Percentiles rank a stretch among this genome's conserved stretches.
phyloP scores from a whole-genome alignment of 192 early-diverging fungal genomes.

The Backusella psychrophila region DNA sequence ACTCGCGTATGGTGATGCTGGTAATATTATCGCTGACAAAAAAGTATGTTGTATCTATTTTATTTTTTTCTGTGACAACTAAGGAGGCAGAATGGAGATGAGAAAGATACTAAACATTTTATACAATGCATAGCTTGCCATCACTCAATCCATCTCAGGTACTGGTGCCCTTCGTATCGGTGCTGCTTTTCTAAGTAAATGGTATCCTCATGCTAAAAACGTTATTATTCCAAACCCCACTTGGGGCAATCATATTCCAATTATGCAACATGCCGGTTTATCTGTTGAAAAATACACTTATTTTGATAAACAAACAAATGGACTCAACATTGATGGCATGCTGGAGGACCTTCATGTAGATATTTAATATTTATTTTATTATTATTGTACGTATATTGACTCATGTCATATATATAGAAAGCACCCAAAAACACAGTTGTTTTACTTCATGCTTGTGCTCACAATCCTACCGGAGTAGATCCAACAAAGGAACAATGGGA shows the following conservation, averaged over 20 bases:
- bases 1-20: constrained; percentile 82
- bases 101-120: neutral
- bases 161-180: constrained; percentile 95
- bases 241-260: constrained; percentile 96
- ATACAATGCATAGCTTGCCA: constrained; percentile 52
- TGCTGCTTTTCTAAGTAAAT: constrained; percentile 81
- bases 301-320: constrained; percentile 90
- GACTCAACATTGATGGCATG: constrained; percentile 90
- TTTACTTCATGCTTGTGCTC: constrained; percentile 96
- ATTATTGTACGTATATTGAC: neutral
- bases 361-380: neutral
- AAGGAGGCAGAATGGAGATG: neutral
- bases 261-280: constrained; percentile 88
- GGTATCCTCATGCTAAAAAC: constrained; percentile 78
- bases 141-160: constrained; percentile 95
- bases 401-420: constrained; percentile 53
- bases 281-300: constrained; percentile 88
- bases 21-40: constrained; percentile 60
- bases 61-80: constrained; percentile 26
- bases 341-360: constrained; percentile 79
- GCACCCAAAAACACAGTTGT: constrained; percentile 86
- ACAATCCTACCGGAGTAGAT: constrained; percentile 99
- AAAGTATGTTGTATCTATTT: constrained; percentile 50
- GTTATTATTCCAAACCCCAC: constrained; percentile 91
- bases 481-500: constrained; percentile 91